These are phyloP conservation scores for Aspergillus calidoustus DNA, from an alignment of 2,329 filamentous ascomycete species.

Conservation along the genomic window DNA sequence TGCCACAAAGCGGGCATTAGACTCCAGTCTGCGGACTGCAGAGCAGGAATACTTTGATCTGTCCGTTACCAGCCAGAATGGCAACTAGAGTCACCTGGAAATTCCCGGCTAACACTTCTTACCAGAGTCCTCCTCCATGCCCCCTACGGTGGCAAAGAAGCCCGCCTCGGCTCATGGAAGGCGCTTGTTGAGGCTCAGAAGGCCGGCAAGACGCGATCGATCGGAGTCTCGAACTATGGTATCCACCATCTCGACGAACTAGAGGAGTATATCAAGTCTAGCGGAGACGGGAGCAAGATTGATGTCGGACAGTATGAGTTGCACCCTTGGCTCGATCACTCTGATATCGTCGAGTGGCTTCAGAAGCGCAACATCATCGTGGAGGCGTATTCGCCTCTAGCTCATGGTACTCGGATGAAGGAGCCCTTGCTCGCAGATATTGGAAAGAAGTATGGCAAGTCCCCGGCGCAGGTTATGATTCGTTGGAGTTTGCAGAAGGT, in stretches of 20 bases:
- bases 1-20: conserved; percentile 69
- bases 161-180: conserved; percentile 73
- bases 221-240: conserved; percentile 79
- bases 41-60: conserved; percentile 77
- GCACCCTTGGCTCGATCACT: conserved; percentile 79
- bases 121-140: conserved; percentile 70
- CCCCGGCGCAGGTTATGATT: conserved; percentile 74
- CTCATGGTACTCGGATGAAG: conserved; percentile 70
- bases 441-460: conserved; percentile 70
- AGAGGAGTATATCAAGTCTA: conserved; percentile 53
- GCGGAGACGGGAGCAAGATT: conserved; percentile 65
- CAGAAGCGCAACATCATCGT: conserved; percentile 69
- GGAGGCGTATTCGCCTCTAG: conserved; percentile 80
- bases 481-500: conserved; percentile 81
- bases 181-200: conserved; percentile 76
- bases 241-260: conserved; percentile 75
- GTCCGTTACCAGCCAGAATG: conserved; percentile 39
- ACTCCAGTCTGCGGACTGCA: conserved; percentile 62
- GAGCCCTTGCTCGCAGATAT: conserved; percentile 67
- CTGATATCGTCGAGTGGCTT: conserved; percentile 69
- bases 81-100: neutral
- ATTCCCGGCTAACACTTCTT: neutral
- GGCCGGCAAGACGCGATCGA: conserved; percentile 71
- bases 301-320: conserved; percentile 82
- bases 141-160: conserved; percentile 73